Evolutionary conservation across 768 basidiomycete genomes (phyloP).

Genomic region (Russula earlei): DNA sequence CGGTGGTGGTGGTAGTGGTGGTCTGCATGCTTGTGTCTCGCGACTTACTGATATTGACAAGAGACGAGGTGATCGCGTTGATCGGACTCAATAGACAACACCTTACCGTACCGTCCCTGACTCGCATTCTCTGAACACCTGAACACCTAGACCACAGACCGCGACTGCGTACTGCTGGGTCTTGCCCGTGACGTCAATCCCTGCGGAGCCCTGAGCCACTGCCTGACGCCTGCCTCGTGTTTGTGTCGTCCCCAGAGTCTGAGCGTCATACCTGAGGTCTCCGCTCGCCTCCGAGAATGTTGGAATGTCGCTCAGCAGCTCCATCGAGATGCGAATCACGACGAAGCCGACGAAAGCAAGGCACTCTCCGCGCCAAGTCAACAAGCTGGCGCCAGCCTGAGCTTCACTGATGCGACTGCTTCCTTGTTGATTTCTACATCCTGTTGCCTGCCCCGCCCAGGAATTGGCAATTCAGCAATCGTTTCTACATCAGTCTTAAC

Average conservation of each 20-base stretch:
- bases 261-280: background rate
- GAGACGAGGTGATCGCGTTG: background rate
- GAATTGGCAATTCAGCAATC: background rate
- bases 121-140: too few species aligned
- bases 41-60: too few species aligned
- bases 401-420: too few species aligned
- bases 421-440: too few species aligned
- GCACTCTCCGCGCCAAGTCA: background rate
- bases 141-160: too few species aligned
- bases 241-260: too few species aligned
- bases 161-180: too few species aligned
- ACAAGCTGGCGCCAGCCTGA: too few species aligned
- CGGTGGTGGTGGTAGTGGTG: too few species aligned
- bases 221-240: background rate
- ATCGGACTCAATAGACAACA: background rate
- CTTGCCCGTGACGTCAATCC: constrained; percentile 1
- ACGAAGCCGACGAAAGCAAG: background rate
- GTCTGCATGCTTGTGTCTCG: background rate
- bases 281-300: background rate
- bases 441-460: too few species aligned
- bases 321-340: background rate
- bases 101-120: background rate
- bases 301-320: background rate
- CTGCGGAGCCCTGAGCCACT: background rate
- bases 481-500: background rate